Percentiles rank a stretch among this genome's conserved stretches.
Conservation (phyloP, 495 filamentous ascomycete genomes). For the Penicillium tannophilum region DNA sequence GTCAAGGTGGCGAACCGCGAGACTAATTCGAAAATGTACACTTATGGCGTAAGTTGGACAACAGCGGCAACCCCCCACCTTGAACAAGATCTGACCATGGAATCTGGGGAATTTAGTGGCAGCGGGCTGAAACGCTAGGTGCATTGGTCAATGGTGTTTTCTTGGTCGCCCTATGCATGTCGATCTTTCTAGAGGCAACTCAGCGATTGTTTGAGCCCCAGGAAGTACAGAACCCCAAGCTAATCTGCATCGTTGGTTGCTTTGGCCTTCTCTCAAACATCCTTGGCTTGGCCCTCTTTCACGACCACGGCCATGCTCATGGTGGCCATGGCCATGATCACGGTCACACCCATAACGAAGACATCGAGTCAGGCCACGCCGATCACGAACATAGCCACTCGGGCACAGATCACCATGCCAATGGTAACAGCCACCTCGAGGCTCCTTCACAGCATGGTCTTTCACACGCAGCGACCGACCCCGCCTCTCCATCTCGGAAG, state of each 20-base stretch:
- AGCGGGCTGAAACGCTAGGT: conserved; percentile 96
- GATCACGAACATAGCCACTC: conserved; percentile 30
- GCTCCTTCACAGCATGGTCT: conserved; percentile 27
- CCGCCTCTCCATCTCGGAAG: conserved; percentile 34
- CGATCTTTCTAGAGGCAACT: conserved; percentile 93
- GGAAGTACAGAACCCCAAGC: conserved; percentile 74
- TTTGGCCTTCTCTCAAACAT: conserved; percentile 88
- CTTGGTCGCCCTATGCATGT: conserved; percentile 89
- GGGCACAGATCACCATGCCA: conserved; percentile 16
- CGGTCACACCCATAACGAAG: conserved; percentile 43
- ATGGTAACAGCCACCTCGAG: conserved; percentile 29
- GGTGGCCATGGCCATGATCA: conserved; percentile 59
- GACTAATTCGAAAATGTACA: conserved; percentile 82
- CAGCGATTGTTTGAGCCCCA: conserved; percentile 88
- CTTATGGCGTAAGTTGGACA: conserved; percentile 75
- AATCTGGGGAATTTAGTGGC: conserved; percentile 64
- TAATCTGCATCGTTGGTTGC: conserved; percentile 87
- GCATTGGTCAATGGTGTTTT: conserved; percentile 97
- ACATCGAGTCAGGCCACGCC: conserved; percentile 48
- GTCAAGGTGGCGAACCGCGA: conserved; percentile 81
- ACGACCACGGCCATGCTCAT: conserved; percentile 94
- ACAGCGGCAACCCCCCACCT: not conserved
- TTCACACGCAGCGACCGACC: conserved; percentile 35
- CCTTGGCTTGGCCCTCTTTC: conserved; percentile 83
- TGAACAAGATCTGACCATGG: conserved; percentile 21